Evolutionary conservation across 2,329 filamentous ascomycete genomes (phyloP).

Genomic region (Tolypocladium ovalisporum): DNA sequence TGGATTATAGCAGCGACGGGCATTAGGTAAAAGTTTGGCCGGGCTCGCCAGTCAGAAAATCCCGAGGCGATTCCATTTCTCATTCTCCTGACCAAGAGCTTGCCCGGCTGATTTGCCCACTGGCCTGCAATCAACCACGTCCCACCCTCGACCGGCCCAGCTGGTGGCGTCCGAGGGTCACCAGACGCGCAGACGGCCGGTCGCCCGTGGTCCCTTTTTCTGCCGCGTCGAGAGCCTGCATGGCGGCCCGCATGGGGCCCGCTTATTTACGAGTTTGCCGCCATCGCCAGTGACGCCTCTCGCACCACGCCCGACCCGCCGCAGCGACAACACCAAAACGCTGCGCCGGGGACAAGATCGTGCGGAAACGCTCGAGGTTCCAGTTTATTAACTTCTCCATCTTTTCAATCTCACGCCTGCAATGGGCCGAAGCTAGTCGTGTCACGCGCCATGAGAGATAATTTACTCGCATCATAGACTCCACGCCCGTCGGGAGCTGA

Average conservation of each 20-base stretch:
- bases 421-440: not conserved
- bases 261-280: not conserved
- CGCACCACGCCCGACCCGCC: not conserved
- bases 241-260: not conserved
- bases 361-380: not conserved
- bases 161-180: conserved; percentile 1
- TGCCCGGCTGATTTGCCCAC: conserved; percentile 9
- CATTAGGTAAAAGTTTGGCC: conserved; percentile 27
- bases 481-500: not conserved
- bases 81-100: conserved; percentile 12
- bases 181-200: not conserved
- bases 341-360: not conserved
- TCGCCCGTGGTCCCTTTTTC: not conserved
- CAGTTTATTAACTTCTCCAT: not conserved
- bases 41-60: conserved; percentile 23
- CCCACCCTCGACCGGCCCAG: not conserved
- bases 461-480: not conserved
- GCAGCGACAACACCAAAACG: not conserved
- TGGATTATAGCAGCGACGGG: conserved; percentile 10
- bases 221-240: not conserved
- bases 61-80: conserved; percentile 10
- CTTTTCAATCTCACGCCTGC: not conserved
- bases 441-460: not conserved
- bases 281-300: not conserved
- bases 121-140: conserved; percentile 1